phyloP scores from a whole-genome alignment of 257 asterid species.

The Solanum sejunctum region DNA sequence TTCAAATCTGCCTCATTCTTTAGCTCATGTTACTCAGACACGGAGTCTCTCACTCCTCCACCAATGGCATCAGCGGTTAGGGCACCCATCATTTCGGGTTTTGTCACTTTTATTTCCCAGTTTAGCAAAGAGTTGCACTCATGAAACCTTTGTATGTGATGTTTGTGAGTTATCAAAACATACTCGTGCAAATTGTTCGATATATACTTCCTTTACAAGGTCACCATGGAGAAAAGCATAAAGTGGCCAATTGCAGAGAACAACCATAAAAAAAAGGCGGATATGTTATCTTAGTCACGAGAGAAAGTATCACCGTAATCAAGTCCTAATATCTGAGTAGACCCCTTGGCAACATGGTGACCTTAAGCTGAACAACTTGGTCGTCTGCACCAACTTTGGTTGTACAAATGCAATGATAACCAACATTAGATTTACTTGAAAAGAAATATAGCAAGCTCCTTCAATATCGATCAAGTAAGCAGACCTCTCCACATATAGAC shows the following conservation, averaged over 20 bases:
- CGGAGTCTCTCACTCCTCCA: no score
- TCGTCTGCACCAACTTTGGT: neutral
- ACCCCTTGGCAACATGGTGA: neutral
- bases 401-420: neutral
- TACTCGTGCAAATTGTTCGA: no score
- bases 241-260: neutral
- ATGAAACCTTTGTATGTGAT: no score
- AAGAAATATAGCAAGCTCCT: neutral
- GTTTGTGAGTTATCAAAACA: no score
- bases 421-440: neutral
- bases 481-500: neutral
- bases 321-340: neutral
- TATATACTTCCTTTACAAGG: neutral
- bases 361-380: neutral
- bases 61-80: no score
- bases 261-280: neutral
- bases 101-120: no score
- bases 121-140: no score
- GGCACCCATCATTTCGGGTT: no score
- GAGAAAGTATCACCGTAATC: neutral
- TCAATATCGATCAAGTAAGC: neutral
- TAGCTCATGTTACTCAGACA: no score
- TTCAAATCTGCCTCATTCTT: no score
- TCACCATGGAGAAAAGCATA: neutral
- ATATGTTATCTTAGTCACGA: neutral